These are phyloP conservation scores for Coemansia pectinata DNA, from an alignment of 192 early-diverging fungal species.

Conservation along the genomic window DNA sequence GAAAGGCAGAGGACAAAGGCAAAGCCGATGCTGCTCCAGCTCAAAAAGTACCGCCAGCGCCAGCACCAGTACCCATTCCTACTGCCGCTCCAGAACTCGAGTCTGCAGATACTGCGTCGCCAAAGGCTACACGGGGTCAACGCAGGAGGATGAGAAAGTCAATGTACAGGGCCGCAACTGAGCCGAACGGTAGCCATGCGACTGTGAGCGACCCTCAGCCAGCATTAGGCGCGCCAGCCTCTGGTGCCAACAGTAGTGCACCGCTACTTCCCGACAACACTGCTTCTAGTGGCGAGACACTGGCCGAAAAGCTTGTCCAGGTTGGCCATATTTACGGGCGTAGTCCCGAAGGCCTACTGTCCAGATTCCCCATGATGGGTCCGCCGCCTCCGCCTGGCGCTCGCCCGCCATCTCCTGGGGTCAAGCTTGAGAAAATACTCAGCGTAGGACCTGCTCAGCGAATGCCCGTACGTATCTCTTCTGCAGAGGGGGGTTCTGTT, in stretches of 20 bases:
- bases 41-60: neutral
- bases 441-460: neutral
- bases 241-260: too few relatives aligned
- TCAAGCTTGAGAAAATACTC: neutral
- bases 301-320: neutral
- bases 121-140: neutral
- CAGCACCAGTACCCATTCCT: neutral
- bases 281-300: neutral
- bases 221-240: neutral
- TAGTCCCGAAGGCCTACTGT: neutral
- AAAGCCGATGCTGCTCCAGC: neutral
- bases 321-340: neutral
- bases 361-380: neutral
- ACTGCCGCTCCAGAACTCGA: neutral
- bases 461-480: neutral
- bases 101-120: neutral
- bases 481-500: neutral
- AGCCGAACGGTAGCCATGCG: neutral
- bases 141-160: slow-evolving; percentile 1
- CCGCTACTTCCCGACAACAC: neutral
- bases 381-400: neutral
- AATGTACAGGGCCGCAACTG: neutral
- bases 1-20: neutral
- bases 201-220: neutral
- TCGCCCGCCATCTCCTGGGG: neutral